phyloP scores from a whole-genome alignment of 139 green algal genomes.

The Chlorella sp. region DNA sequence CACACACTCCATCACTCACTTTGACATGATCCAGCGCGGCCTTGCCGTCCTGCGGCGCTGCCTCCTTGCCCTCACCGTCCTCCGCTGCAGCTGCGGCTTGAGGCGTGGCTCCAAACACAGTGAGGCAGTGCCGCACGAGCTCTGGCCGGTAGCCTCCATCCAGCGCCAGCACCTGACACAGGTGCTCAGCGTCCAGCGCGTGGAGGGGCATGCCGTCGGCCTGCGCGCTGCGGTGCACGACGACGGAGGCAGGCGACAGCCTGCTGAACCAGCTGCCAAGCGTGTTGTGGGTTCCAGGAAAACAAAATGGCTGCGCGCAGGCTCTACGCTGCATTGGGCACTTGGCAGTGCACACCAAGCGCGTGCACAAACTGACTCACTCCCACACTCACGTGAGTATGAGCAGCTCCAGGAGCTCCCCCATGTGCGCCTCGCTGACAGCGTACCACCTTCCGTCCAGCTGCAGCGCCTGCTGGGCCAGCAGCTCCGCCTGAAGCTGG shows the following conservation, averaged over 20 bases:
- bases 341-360: too few relatives aligned
- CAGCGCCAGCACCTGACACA: conserved; percentile 9
- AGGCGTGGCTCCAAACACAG: conserved; percentile 27
- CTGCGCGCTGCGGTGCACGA: neutral
- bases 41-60: too few relatives aligned
- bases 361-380: too few relatives aligned
- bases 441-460: conserved; percentile 31
- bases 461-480: conserved; percentile 27
- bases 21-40: too few relatives aligned
- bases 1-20: conserved; percentile 6
- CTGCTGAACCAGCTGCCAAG: too few relatives aligned
- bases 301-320: too few relatives aligned
- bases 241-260: too few relatives aligned
- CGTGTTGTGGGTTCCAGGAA: too few relatives aligned
- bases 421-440: conserved; percentile 40
- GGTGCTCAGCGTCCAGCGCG: neutral
- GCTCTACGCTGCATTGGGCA: too few relatives aligned
- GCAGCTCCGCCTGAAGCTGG: conserved; percentile 38
- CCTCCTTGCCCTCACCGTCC: conserved; percentile 10
- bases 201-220: conserved; percentile 15
- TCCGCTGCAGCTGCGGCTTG: neutral
- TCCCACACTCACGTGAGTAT: conserved; percentile 42
- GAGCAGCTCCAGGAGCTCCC: conserved; percentile 48
- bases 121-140: conserved; percentile 46
- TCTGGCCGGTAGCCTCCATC: conserved; percentile 32